Base-by-base conservation (phyloP, 805 yeast genomes). In the Metschnikowia shivogae region DNA sequence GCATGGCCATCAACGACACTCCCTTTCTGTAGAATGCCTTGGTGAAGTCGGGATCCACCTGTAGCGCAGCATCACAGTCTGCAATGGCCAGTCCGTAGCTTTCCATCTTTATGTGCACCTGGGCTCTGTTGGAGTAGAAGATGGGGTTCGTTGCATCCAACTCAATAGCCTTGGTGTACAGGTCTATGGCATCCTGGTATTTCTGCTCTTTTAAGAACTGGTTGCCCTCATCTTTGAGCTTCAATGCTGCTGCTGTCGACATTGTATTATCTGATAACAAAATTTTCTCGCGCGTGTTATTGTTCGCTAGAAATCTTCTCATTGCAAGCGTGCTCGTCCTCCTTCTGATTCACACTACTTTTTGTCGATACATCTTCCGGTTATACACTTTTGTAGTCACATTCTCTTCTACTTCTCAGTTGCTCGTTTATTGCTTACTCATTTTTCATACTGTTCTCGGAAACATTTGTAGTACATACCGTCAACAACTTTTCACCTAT, bases 1-100 rank as follows among this genome's bases (percentile, higher is more conserved):
- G 64, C 38, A 89, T 74, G 8, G 95, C 95, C 62, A 82, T 77
- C 50, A 81, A 64, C 0, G 97, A 84, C 10, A 86, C 78, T 0
- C 97, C 97, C 53, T 95, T 77, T 53, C 99, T 77, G 61, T 88
- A 93, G 61, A 87, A 86, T 0, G 89, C 89, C 64, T 92, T 92
- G 30, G 82, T 66, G 58, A 87, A 85, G 14, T 68, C 60, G 1
- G 82, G 76, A 59, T 92, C 89, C 8, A 83, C 57, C 39, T 73
- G 76, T 36, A 93, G 73, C 1, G 97, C 87, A 36, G 68, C 66
- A 29, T 82, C 77, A 55, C 95, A 82, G 62, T 90, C 97, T n/a
- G 64, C 70, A 2, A 90, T 76, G 0, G 97, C 95, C 43, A 80
- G 72, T 3, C 97, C 98, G 62, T 84, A 90, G 56, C 83, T 84